Conservation (phyloP, 2,329 filamentous ascomycete genomes). For the Esteya vermicola region DNA sequence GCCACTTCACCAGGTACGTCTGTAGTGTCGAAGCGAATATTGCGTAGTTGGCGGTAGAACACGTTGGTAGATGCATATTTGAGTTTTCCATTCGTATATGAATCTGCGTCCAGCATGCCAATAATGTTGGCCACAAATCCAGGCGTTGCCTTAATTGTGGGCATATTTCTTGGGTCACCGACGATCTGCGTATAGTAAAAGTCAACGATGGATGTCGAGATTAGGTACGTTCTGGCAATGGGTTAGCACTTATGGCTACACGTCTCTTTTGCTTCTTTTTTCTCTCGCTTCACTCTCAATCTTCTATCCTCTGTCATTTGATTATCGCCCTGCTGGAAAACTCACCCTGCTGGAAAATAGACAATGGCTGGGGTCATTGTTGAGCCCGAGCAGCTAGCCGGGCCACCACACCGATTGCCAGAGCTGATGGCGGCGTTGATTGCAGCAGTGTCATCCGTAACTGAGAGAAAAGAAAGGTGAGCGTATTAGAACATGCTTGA, state of each 20-base stretch:
- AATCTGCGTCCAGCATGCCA: conserved; percentile 32
- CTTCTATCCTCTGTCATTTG: too few relatives aligned
- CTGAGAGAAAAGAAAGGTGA: conserved; percentile 7
- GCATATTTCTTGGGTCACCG: conserved; percentile 12
- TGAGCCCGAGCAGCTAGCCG: conserved; percentile 7
- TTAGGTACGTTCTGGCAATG: conserved; percentile 10
- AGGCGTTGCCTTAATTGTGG: conserved; percentile 17
- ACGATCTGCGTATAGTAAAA: conserved; percentile 13
- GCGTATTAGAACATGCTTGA: background rate
- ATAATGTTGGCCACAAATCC: conserved; percentile 27
- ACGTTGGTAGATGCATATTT: conserved; percentile 43
- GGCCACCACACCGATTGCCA: conserved; percentile 16
- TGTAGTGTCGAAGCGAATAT: conserved; percentile 12
- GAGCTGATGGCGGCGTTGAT: conserved; percentile 53
- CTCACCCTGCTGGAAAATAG: conserved; percentile 11
- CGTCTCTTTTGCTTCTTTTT: background rate
- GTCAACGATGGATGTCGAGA: conserved; percentile 12
- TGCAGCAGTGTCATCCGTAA: conserved; percentile 57
- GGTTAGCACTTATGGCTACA: too few relatives aligned
- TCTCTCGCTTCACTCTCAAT: too few relatives aligned
- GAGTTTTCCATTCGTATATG: conserved; percentile 24
- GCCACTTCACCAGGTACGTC: conserved; percentile 13
- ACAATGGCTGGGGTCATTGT: conserved; percentile 12
- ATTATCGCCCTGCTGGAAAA: too few relatives aligned
- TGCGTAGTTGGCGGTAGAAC: conserved; percentile 19